Conservation (phyloP, 2,329 filamentous ascomycete genomes). For the Acephala macrosclerotiorum region DNA sequence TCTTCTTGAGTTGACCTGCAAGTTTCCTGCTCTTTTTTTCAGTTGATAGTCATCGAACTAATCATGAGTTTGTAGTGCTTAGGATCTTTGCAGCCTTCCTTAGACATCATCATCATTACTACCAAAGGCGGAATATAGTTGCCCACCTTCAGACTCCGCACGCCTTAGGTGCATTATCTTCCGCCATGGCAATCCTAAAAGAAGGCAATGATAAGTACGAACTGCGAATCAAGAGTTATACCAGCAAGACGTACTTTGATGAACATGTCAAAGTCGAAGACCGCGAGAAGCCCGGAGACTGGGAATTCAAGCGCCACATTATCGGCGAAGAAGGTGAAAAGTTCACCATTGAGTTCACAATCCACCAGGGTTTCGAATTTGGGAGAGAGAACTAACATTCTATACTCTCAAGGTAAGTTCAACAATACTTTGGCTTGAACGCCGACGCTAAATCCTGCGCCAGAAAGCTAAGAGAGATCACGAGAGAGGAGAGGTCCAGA, state of each 20-base stretch:
- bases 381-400: constrained; percentile 18
- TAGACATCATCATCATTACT: too few relatives aligned
- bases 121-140: too few relatives aligned
- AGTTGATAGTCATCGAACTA: background rate
- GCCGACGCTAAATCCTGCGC: too few relatives aligned
- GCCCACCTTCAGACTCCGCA: background rate
- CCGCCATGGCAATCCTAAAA: constrained; percentile 21
- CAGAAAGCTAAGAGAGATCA: constrained; percentile 12
- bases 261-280: constrained; percentile 21
- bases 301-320: constrained; percentile 16
- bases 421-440: background rate
- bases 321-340: constrained; percentile 11
- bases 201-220: constrained; percentile 8
- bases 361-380: constrained; percentile 20
- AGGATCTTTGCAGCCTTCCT: background rate
- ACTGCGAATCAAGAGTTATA: constrained; percentile 16
- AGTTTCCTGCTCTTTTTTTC: background rate
- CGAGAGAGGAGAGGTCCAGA: constrained; percentile 10
- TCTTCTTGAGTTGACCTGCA: background rate
- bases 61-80: background rate
- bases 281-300: constrained; percentile 9
- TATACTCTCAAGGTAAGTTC: constrained; percentile 15
- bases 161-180: background rate
- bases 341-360: constrained; percentile 17
- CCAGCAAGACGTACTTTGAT: constrained; percentile 18